Evolutionary conservation across 2,329 filamentous ascomycete species (phyloP).

Genomic region (Alternaria novae-zelandiae): DNA sequence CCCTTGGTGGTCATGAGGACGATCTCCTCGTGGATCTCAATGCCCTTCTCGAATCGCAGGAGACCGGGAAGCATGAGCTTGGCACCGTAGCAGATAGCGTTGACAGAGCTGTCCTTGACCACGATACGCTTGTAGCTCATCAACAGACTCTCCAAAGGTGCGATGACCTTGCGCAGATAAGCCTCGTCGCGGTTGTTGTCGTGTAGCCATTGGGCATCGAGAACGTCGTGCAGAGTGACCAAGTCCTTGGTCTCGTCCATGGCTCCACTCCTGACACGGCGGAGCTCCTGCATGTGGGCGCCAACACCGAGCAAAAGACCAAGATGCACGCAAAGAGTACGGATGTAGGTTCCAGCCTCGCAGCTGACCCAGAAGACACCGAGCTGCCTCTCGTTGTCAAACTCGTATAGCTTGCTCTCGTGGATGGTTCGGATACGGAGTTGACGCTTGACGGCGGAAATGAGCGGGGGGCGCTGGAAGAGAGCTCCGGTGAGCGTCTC

Average conservation of each 20-base stretch:
- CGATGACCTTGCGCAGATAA: constrained; percentile 88
- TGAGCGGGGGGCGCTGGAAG: constrained; percentile 95
- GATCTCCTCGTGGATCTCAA: constrained; percentile 94
- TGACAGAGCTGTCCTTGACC: constrained; percentile 95
- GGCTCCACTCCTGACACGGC: constrained; percentile 89
- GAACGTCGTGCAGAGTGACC: constrained; percentile 92
- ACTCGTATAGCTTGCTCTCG: constrained; percentile 93
- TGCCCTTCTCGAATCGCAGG: constrained; percentile 86
- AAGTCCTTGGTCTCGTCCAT: constrained; percentile 91
- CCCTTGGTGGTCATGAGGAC: constrained; percentile 99
- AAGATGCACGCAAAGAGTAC: constrained; percentile 95
- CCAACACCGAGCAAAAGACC: constrained; percentile 80
- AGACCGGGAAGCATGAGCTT: constrained; percentile 99
- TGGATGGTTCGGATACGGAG: constrained; percentile 97
- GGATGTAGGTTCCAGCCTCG: constrained; percentile 98
- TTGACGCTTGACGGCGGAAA: constrained; percentile 98
- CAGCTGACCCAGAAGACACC: constrained; percentile 99
- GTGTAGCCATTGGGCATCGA: constrained; percentile 94
- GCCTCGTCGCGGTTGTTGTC: constrained; percentile 96
- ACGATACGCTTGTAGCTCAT: constrained; percentile 95
- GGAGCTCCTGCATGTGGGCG: constrained; percentile 97
- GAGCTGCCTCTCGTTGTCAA: constrained; percentile 96
- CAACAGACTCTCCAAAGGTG: constrained; percentile 89
- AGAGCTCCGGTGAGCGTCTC: constrained; percentile 96
- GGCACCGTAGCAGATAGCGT: constrained; percentile 97